Percentiles rank a stretch among this genome's conserved stretches.
These are phyloP conservation scores for Pseudozyma tsukubaensis DNA, from an alignment of 1,284 basidiomycete species.

Conservation along the genomic window DNA sequence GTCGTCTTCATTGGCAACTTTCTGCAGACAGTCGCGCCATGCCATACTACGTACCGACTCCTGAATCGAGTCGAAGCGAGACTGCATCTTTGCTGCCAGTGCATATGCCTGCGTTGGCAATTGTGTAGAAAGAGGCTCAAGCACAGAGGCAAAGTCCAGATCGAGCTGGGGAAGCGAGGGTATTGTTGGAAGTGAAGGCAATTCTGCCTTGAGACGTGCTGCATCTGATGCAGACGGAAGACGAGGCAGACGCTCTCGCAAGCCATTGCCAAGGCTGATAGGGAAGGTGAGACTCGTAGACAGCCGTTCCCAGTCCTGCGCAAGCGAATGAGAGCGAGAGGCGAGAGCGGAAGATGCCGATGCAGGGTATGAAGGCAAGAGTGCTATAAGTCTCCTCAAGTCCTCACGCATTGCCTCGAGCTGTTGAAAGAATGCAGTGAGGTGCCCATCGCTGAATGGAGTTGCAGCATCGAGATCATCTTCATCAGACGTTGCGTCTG, in stretches of 20 bases:
- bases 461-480: conserved; percentile 1
- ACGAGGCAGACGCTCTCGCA: conserved; percentile 36
- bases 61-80: conserved; percentile 50
- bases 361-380: conserved; percentile 46
- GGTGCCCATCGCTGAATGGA: conserved; percentile 19
- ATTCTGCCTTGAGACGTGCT: conserved; percentile 24
- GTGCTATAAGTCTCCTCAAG: conserved; percentile 30
- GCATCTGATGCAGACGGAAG: conserved; percentile 44
- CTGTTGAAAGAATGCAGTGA: conserved; percentile 53
- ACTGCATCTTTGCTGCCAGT: conserved; percentile 51
- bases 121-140: conserved; percentile 40
- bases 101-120: conserved; percentile 38
- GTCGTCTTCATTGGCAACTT: conserved; percentile 8
- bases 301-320: conserved; percentile 47
- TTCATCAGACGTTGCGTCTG: not conserved
- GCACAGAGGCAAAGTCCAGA: conserved; percentile 44
- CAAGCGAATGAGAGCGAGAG: conserved; percentile 50
- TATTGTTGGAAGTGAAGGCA: conserved; percentile 36
- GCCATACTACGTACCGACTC: conserved; percentile 54
- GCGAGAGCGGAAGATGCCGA: conserved; percentile 48
- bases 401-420: conserved; percentile 57
- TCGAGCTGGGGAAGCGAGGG: conserved; percentile 42
- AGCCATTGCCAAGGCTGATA: conserved; percentile 33
- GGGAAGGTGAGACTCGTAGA: conserved; percentile 44
- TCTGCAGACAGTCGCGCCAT: conserved; percentile 46